These are phyloP conservation scores for Silybum marianum DNA, from an alignment of 129 eudicot genomes.

Conservation along the genomic window DNA sequence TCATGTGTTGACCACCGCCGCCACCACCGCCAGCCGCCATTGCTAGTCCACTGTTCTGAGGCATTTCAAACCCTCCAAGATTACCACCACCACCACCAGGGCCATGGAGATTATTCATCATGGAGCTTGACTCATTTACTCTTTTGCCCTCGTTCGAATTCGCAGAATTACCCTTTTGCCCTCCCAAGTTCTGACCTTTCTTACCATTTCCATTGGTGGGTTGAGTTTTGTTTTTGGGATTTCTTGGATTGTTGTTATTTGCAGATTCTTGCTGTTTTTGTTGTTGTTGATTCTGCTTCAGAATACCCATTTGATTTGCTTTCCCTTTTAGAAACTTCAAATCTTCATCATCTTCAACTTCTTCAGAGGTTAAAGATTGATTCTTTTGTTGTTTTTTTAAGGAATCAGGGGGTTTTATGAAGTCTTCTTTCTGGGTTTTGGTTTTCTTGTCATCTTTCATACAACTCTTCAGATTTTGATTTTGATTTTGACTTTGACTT, in stretches of 20 bases:
- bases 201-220: slow-evolving; percentile 47
- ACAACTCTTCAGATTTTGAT: slow-evolving; percentile 43
- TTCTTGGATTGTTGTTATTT: not conserved
- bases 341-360: slow-evolving; percentile 55
- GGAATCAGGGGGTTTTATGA: slow-evolving; percentile 49
- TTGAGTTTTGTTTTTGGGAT: slow-evolving; percentile 31
- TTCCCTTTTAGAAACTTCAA: slow-evolving; percentile 44
- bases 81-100: slow-evolving; percentile 27
- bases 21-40: slow-evolving; percentile 27
- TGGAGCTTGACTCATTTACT: slow-evolving; percentile 54
- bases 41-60: slow-evolving; percentile 20
- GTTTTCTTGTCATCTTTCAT: slow-evolving; percentile 53
- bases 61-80: slow-evolving; percentile 36
- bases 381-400: slow-evolving; percentile 53
- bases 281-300: slow-evolving; percentile 47
- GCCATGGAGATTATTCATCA: slow-evolving; percentile 56
- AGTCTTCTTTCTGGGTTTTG: slow-evolving; percentile 51
- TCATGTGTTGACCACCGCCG: slow-evolving; percentile 40
- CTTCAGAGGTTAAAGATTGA: slow-evolving; percentile 37
- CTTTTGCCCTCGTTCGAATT: slow-evolving; percentile 40
- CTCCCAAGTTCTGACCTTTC: slow-evolving; percentile 45
- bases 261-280: slow-evolving; percentile 37
- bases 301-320: slow-evolving; percentile 42
- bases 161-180: slow-evolving; percentile 36
- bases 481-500: slow-evolving; percentile 47